Evolutionary conservation across 139 green algal species (phyloP).

Genomic region (Tetradesmus lagerheimii): DNA sequence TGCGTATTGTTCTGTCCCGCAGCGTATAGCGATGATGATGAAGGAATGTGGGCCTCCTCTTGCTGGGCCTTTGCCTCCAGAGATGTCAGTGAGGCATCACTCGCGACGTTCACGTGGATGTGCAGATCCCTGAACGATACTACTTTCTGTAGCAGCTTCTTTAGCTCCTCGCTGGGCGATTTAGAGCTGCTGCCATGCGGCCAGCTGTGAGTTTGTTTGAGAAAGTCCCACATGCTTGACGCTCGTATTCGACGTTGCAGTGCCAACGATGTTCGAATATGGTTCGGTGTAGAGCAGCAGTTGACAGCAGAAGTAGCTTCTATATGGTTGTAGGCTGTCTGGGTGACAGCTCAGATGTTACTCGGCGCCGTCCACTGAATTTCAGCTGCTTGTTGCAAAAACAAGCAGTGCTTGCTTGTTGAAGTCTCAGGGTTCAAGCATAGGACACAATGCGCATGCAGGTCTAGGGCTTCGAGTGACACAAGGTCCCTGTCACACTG

Average conservation of each 20-base stretch:
- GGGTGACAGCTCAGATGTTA: background rate
- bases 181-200: background rate
- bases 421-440: too few species aligned
- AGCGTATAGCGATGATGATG: background rate
- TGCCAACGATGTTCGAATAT: background rate
- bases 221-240: background rate
- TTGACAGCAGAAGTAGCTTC: background rate
- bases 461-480: too few species aligned
- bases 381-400: too few species aligned
- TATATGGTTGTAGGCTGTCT: background rate
- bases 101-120: background rate
- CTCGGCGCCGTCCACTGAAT: background rate
- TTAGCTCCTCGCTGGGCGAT: background rate
- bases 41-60: background rate
- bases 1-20: slow-evolving; percentile 5
- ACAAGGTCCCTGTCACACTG: too few species aligned
- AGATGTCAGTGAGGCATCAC: background rate
- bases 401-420: too few species aligned
- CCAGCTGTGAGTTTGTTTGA: background rate
- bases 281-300: background rate
- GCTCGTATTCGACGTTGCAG: background rate
- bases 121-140: slow-evolving; percentile 18
- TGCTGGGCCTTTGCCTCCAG: slow-evolving; percentile 13
- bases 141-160: background rate
- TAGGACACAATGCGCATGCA: too few species aligned